phyloP scores from a whole-genome alignment of 1,139 yeast genomes.

The Magnusiomyces paraingens region DNA sequence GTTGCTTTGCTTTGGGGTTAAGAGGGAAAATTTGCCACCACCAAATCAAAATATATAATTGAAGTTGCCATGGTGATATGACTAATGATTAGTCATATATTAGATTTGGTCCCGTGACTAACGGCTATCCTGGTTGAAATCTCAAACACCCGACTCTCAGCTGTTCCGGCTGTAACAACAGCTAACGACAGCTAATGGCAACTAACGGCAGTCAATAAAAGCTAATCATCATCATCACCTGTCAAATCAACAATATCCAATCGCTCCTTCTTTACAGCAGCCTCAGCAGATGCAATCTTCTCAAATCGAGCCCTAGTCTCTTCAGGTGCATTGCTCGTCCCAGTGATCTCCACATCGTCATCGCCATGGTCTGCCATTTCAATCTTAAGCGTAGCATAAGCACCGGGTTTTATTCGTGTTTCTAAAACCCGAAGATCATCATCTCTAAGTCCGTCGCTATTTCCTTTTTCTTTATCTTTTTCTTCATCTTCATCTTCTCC shows the following conservation, averaged over 20 bases:
- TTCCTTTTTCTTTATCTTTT: background rate
- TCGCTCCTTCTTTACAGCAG: conserved; percentile 11
- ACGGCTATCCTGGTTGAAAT: too few relatives aligned
- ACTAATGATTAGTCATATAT: too few relatives aligned
- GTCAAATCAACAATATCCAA: background rate
- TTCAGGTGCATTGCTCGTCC: conserved; percentile 22
- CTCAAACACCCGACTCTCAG: too few relatives aligned
- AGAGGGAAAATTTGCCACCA: too few relatives aligned
- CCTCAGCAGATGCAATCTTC: conserved; percentile 10
- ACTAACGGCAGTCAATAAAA: too few relatives aligned
- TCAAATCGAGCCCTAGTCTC: conserved; percentile 35
- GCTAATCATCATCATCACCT: background rate
- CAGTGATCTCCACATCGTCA: background rate
- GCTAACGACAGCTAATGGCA: too few relatives aligned
- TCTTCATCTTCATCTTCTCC: background rate
- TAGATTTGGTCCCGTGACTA: too few relatives aligned
- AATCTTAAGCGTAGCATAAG: conserved; percentile 4
- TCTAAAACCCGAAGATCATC: background rate
- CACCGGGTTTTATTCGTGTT: background rate
- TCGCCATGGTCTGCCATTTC: conserved; percentile 1
- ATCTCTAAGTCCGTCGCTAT: background rate
- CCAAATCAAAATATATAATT: too few relatives aligned
- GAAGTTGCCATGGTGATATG: too few relatives aligned
- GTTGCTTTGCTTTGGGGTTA: too few relatives aligned
- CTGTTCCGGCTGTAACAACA: too few relatives aligned